These are phyloP conservation scores for Malus asiatica DNA, from an alignment of 306 rosid species.

Conservation along the genomic window DNA sequence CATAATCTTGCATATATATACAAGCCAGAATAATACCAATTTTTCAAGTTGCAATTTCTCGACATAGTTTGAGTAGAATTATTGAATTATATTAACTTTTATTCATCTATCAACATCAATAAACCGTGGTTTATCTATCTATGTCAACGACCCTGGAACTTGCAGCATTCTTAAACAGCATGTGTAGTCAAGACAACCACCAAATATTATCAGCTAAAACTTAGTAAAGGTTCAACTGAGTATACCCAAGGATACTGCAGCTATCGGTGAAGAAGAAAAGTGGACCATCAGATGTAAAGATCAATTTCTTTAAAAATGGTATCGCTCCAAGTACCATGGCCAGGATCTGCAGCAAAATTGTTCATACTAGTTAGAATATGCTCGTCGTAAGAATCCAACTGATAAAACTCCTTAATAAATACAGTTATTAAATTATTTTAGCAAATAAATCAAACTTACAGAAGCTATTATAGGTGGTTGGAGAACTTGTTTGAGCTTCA, in stretches of 20 bases:
- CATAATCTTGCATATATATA: neutral
- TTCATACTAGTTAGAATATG: constrained; percentile 9
- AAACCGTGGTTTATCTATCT: neutral
- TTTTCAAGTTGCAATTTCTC: neutral
- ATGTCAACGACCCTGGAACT: neutral
- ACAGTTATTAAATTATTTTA: neutral
- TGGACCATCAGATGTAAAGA: constrained; percentile 80
- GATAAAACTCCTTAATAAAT: neutral
- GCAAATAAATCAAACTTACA: constrained; percentile 42
- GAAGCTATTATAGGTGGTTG: constrained; percentile 98
- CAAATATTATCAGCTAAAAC: neutral
- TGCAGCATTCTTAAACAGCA: constrained; percentile 9
- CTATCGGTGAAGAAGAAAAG: constrained; percentile 92
- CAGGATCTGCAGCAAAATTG: constrained; percentile 50
- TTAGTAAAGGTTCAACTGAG: constrained; percentile 10
- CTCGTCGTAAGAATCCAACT: neutral
- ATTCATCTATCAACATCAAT: neutral
- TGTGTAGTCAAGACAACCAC: neutral
- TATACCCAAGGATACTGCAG: constrained; percentile 97
- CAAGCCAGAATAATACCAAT: neutral
- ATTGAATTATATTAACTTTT: neutral
- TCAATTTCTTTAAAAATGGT: constrained; percentile 64
- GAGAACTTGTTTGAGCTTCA: constrained; percentile 87
- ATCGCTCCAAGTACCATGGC: constrained; percentile 80
- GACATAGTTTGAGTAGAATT: neutral